Evolutionary conservation across 495 filamentous ascomycete species (phyloP).

Genomic region (Pyronema omphalodes): DNA sequence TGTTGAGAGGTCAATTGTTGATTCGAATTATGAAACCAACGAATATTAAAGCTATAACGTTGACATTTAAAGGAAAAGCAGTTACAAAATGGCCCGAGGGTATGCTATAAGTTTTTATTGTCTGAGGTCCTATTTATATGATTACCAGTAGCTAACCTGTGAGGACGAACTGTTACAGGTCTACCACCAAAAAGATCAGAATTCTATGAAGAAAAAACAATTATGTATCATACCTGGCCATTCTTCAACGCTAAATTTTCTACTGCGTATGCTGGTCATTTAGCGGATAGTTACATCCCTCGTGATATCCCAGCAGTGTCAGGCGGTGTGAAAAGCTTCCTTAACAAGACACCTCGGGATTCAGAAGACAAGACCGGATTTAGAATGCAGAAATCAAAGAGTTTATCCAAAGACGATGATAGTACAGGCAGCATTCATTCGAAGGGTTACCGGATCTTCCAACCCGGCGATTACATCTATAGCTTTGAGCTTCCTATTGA

Average conservation of each 20-base stretch:
- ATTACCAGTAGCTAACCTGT: conserved; percentile 3
- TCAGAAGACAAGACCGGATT: conserved; percentile 10
- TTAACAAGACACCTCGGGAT: conserved; percentile 21
- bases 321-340: conserved; percentile 26
- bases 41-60: conserved; percentile 84
- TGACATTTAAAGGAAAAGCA: conserved; percentile 70
- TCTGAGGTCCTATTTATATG: background rate
- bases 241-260: conserved; percentile 62
- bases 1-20: conserved; percentile 69
- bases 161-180: conserved; percentile 30
- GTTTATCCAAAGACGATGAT: conserved; percentile 66
- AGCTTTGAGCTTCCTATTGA: conserved; percentile 90
- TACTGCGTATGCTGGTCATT: conserved; percentile 41
- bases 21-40: conserved; percentile 71
- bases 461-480: conserved; percentile 82
- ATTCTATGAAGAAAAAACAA: conserved; percentile 59
- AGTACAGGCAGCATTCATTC: conserved; percentile 37
- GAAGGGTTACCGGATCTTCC: conserved; percentile 78
- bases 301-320: background rate
- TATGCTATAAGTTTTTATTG: conserved; percentile 20
- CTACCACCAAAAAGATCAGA: conserved; percentile 80
- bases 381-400: conserved; percentile 56
- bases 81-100: conserved; percentile 95
- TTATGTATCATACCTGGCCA: conserved; percentile 58
- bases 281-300: conserved; percentile 36